Percentiles rank a stretch among this genome's conserved stretches.
Evolutionary conservation across 768 basidiomycete species (phyloP).

Genomic region (Mycena latifolia): DNA sequence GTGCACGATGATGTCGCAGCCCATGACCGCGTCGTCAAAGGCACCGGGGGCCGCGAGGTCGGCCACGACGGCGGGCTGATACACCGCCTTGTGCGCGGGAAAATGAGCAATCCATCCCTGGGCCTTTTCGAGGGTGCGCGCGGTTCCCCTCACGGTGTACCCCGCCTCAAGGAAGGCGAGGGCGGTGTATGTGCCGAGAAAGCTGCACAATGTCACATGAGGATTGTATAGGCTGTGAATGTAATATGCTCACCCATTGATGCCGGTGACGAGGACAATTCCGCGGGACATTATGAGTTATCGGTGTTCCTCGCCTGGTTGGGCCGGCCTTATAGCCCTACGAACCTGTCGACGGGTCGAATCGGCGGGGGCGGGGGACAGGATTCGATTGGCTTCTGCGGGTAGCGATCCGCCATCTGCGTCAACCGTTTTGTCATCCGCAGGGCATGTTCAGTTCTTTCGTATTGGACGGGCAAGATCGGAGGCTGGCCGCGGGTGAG

Average conservation of each 20-base stretch:
- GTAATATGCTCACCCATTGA: constrained; percentile 19
- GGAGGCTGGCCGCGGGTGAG: no score
- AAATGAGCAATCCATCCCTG: constrained; percentile 51
- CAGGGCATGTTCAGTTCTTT: no score
- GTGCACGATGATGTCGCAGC: constrained; percentile 56
- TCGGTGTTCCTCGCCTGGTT: no score
- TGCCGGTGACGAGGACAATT: constrained; percentile 28
- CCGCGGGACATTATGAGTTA: constrained; percentile 26
- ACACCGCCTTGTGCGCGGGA: constrained; percentile 43
- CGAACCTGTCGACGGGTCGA: no score
- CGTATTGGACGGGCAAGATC: no score
- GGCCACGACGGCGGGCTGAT: constrained; percentile 55
- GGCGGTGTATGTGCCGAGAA: constrained; percentile 47
- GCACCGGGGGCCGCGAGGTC: constrained; percentile 52
- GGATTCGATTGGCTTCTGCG: no score
- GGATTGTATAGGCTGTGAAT: not conserved
- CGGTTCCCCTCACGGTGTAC: constrained; percentile 51
- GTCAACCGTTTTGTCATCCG: no score
- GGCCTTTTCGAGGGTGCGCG: constrained; percentile 54
- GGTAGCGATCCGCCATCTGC: no score
- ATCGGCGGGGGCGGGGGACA: no score
- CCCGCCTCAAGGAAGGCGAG: constrained; percentile 49
- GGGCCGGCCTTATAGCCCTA: no score
- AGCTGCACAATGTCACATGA: constrained; percentile 37
- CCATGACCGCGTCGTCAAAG: constrained; percentile 61